Conservation (phyloP, 2,329 filamentous ascomycete species). For the Sarocladium oryzae region DNA sequence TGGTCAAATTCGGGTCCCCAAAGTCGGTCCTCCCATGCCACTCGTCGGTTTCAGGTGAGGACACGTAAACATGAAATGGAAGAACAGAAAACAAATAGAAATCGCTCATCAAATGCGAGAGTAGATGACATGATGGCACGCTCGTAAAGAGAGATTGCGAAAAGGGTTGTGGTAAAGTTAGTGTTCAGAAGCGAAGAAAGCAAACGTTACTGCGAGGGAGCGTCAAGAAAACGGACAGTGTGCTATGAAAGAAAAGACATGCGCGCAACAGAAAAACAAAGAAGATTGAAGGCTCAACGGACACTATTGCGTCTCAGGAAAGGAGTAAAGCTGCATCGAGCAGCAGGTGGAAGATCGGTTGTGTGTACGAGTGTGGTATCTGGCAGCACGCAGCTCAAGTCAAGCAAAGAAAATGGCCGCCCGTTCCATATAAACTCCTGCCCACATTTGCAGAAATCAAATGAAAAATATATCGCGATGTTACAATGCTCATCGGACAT, state of each 20-base stretch:
- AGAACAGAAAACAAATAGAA: background rate
- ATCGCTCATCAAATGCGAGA: slow-evolving; percentile 8
- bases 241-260: background rate
- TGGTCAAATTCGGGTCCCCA: background rate
- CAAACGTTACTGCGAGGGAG: background rate
- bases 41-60: no score
- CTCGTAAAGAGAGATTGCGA: background rate
- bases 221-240: background rate
- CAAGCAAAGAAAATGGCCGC: slow-evolving; percentile 13
- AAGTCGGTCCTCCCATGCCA: no score
- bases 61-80: slow-evolving; percentile 1
- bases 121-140: background rate
- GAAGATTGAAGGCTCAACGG: background rate
- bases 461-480: background rate
- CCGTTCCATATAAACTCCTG: slow-evolving; percentile 23
- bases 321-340: slow-evolving; percentile 14
- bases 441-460: slow-evolving; percentile 16
- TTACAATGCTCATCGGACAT: slow-evolving; percentile 3
- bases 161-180: background rate
- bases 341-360: background rate
- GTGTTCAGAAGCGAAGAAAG: background rate
- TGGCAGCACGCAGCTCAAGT: slow-evolving; percentile 17
- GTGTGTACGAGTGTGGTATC: slow-evolving; percentile 2
- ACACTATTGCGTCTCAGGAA: background rate
- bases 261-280: background rate